phyloP scores from a whole-genome alignment of 1,284 basidiomycete genomes.

The Melampsora larici-populina region DNA sequence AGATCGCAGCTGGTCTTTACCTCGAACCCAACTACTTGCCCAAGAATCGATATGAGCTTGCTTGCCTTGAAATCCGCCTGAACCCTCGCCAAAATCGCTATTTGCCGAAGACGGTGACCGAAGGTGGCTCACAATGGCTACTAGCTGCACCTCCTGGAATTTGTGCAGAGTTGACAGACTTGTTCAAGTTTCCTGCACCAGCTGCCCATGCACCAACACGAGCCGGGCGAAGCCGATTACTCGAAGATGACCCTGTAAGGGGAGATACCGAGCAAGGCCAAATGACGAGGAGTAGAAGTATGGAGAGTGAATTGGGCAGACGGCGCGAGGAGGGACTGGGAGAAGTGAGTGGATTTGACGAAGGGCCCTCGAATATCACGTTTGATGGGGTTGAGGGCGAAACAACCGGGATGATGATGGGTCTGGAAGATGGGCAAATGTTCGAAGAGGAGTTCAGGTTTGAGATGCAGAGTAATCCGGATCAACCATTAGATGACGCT shows the following conservation, averaged over 20 bases:
- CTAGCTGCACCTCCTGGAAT: slow-evolving; percentile 30
- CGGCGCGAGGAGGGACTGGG: neutral
- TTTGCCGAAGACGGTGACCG: slow-evolving; percentile 17
- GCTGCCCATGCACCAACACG: neutral
- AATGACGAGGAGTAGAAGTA: neutral
- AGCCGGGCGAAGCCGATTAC: neutral
- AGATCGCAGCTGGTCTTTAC: neutral
- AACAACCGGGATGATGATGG: neutral
- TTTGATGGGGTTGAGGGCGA: slow-evolving; percentile 24
- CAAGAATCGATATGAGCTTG: slow-evolving; percentile 28
- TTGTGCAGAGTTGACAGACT: slow-evolving; percentile 16
- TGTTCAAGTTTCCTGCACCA: slow-evolving; percentile 39
- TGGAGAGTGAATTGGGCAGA: slow-evolving; percentile 20
- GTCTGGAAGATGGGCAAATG: slow-evolving; percentile 10
- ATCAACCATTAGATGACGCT: neutral
- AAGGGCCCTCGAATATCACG: slow-evolving; percentile 7
- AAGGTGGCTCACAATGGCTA: slow-evolving; percentile 21
- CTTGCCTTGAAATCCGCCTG: slow-evolving; percentile 2
- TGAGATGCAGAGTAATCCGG: neutral
- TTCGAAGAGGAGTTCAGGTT: slow-evolving; percentile 18
- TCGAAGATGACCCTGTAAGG: neutral
- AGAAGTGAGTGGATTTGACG: slow-evolving; percentile 7
- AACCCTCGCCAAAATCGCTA: slow-evolving; percentile 14
- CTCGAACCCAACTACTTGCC: slow-evolving; percentile 24
- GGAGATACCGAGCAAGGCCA: slow-evolving; percentile 6